phyloP scores from a whole-genome alignment of 495 filamentous ascomycete species.

The Parathielavia hyrcaniae region DNA sequence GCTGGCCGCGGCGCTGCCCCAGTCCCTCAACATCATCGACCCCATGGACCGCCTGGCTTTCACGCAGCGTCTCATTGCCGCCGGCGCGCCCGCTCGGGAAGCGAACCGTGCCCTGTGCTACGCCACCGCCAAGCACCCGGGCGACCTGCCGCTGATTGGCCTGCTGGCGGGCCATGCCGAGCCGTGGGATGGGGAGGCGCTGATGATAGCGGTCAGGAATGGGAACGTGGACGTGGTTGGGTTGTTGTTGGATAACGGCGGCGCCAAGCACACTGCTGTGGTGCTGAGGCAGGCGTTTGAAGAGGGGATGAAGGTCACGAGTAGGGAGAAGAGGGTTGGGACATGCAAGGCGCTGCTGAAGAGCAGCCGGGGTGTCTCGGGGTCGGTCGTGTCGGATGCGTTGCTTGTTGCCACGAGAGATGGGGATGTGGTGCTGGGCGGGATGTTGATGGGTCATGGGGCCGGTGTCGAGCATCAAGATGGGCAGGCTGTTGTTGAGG shows the following conservation, averaged over 20 bases:
- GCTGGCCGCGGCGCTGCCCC: constrained; percentile 36
- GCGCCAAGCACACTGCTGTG: constrained; percentile 21
- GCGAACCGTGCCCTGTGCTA: constrained; percentile 42
- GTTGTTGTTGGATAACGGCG: constrained; percentile 33
- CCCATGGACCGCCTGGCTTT: constrained; percentile 40
- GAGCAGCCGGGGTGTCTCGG: constrained; percentile 29
- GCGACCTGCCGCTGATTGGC: constrained; percentile 38
- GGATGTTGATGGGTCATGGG: constrained; percentile 37
- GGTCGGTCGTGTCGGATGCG: constrained; percentile 36
- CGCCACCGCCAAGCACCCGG: constrained; percentile 35
- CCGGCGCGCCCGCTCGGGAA: constrained; percentile 36
- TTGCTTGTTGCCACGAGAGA: constrained; percentile 40
- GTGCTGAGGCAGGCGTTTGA: constrained; percentile 32
- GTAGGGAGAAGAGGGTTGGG: constrained; percentile 27
- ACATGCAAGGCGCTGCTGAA: constrained; percentile 36
- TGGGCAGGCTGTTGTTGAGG: constrained; percentile 43
- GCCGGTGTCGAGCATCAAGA: constrained; percentile 41
- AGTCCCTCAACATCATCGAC: constrained; percentile 40
- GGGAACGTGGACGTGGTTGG: constrained; percentile 35
- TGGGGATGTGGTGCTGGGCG: constrained; percentile 41
- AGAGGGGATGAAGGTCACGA: constrained; percentile 30
- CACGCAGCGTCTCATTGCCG: constrained; percentile 38
- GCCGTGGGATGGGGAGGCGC: constrained; percentile 37
- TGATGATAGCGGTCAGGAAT: constrained; percentile 33
- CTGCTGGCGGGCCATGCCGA: constrained; percentile 38